Evolutionary conservation across 164 flowering plant species (phyloP).

Genomic region (Vitis amurensis): DNA sequence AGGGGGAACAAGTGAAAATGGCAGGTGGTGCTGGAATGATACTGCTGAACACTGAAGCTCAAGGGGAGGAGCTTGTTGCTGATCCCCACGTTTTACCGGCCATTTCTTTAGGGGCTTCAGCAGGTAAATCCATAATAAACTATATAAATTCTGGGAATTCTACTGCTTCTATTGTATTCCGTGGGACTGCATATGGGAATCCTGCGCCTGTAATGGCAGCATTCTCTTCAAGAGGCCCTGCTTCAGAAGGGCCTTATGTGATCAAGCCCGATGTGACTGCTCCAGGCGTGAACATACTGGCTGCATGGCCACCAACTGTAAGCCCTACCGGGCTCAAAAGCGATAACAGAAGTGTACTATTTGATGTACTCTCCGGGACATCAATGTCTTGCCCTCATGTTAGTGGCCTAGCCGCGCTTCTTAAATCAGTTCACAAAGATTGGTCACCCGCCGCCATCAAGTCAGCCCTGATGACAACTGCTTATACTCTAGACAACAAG

Average conservation of each 20-base stretch:
- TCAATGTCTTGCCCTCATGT: conserved; percentile 90
- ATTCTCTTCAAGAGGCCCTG: conserved; percentile 78
- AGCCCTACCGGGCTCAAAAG: conserved; percentile 38
- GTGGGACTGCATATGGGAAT: conserved; percentile 45
- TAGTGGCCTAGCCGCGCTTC: conserved; percentile 63
- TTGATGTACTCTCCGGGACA: conserved; percentile 72
- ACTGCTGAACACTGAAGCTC: conserved; percentile 33
- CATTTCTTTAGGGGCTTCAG: conserved; percentile 47
- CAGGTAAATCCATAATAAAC: conserved; percentile 36
- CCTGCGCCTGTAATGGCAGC: conserved; percentile 67
- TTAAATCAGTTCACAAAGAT: conserved; percentile 53
- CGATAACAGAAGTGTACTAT: conserved; percentile 54
- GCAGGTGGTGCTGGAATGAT: conserved; percentile 75
- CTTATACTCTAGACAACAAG: conserved; percentile 46
- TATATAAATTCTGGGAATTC: conserved; percentile 35
- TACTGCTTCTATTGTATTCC: conserved; percentile 44
- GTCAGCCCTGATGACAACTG: conserved; percentile 84
- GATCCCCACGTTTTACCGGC: conserved; percentile 68
- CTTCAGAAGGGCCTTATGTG: conserved; percentile 40
- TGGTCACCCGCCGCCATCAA: conserved; percentile 77
- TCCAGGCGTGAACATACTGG: conserved; percentile 74
- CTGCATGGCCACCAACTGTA: conserved; percentile 64
- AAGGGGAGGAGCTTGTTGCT: conserved; percentile 67
- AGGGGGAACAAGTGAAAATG: conserved; percentile 56
- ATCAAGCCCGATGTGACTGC: conserved; percentile 79